phyloP scores from a whole-genome alignment of 305 asterid species.

The Rubia peregrina region DNA sequence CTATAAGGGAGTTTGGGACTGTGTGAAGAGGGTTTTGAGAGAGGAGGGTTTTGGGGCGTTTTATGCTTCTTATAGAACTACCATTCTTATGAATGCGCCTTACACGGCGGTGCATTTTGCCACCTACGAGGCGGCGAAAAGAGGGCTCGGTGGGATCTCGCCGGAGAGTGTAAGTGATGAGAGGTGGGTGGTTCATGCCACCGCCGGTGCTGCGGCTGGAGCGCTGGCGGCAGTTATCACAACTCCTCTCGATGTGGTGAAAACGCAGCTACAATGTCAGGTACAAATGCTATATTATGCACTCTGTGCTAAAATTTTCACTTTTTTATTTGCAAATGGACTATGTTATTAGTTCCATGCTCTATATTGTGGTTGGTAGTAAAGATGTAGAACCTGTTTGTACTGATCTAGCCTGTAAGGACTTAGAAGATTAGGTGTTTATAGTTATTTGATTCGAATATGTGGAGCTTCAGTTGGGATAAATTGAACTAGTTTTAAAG shows the following conservation, averaged over 20 bases:
- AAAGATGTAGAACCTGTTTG: not conserved
- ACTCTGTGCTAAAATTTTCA: not conserved
- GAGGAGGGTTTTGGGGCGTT: constrained; percentile 83
- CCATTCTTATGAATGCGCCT: constrained; percentile 95
- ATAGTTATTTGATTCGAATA: not conserved
- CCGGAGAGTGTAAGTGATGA: constrained; percentile 63
- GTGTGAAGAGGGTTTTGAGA: constrained; percentile 60
- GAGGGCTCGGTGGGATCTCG: constrained; percentile 59
- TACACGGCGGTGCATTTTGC: constrained; percentile 90
- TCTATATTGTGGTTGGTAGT: not conserved
- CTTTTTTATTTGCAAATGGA: not conserved
- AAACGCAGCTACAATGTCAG: constrained; percentile 98
- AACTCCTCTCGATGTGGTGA: constrained; percentile 92
- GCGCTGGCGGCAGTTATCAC: constrained; percentile 77
- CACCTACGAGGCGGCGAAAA: constrained; percentile 79
- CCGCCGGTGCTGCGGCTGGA: constrained; percentile 97
- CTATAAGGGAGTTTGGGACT: constrained; percentile 73
- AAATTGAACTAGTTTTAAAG: constrained; percentile 1
- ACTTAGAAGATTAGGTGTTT: not conserved
- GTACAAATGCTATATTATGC: constrained; percentile 26
- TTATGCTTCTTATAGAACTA: constrained; percentile 76
- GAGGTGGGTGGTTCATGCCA: constrained; percentile 71
- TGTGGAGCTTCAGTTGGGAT: not conserved
- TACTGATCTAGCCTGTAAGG: not conserved
- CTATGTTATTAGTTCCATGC: not conserved